phyloP scores from a whole-genome alignment of 805 yeast species.

The Komagataella pastoris region DNA sequence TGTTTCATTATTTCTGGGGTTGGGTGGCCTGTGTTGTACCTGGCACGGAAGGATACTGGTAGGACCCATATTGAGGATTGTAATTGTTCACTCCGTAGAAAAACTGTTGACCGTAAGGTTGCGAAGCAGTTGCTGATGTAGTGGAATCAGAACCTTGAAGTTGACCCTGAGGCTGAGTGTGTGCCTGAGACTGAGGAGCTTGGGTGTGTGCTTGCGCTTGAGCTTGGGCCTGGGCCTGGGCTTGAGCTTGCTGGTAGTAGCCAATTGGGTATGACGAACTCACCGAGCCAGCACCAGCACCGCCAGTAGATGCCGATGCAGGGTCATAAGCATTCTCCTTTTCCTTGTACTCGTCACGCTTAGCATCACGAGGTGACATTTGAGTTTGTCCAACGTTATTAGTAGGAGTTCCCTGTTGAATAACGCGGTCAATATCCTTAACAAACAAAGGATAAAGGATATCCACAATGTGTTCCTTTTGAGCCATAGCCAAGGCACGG shows the following conservation, averaged over 20 bases:
- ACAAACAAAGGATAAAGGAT: conserved; percentile 45
- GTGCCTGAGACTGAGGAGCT: neutral
- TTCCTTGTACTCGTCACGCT: neutral
- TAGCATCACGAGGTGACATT: neutral
- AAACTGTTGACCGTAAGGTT: neutral
- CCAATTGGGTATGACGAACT: neutral
- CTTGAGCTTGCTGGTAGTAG: neutral
- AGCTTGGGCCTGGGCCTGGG: neutral
- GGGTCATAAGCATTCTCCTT: neutral
- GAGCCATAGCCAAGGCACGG: conserved; percentile 56
- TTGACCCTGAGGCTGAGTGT: neutral
- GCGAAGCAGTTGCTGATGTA: neutral
- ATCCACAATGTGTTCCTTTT: conserved; percentile 51
- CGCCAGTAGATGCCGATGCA: neutral
- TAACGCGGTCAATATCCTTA: conserved; percentile 43
- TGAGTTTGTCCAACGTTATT: neutral
- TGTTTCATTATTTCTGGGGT: neutral
- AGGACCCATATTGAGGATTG: neutral
- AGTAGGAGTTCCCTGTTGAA: conserved; percentile 23
- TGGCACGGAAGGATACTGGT: neutral
- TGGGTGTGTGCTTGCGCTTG: neutral
- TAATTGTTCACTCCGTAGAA: neutral
- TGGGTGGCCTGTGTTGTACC: neutral
- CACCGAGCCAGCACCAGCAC: neutral
- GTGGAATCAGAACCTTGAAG: neutral